These are phyloP conservation scores for Xylaria castorea DNA, from an alignment of 495 filamentous ascomycete genomes.

Conservation along the genomic window DNA sequence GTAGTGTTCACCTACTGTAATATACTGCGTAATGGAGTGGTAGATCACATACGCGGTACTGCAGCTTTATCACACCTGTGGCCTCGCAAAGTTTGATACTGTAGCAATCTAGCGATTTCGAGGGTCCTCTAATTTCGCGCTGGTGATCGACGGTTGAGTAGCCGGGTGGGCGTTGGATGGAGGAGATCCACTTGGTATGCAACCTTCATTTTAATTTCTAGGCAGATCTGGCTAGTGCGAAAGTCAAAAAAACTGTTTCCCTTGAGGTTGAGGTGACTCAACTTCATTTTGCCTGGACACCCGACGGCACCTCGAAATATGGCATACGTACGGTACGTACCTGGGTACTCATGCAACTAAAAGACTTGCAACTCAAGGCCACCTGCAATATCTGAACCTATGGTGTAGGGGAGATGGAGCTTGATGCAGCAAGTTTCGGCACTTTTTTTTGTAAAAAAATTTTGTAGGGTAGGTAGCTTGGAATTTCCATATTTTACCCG, in stretches of 20 bases:
- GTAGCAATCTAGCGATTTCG: slow-evolving; percentile 26
- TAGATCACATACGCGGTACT: slow-evolving; percentile 7
- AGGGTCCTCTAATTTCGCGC: slow-evolving; percentile 26
- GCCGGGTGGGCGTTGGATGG: slow-evolving; percentile 20
- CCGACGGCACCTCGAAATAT: not conserved
- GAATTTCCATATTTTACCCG: slow-evolving; percentile 40
- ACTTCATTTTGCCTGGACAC: not conserved
- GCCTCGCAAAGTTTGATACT: slow-evolving; percentile 2
- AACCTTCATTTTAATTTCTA: slow-evolving; percentile 28
- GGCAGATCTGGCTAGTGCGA: slow-evolving; percentile 19
- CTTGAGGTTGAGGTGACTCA: slow-evolving; percentile 3
- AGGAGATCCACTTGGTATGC: slow-evolving; percentile 20
- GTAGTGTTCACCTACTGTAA: not conserved
- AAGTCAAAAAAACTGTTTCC: slow-evolving; percentile 28
- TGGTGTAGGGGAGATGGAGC: not conserved
- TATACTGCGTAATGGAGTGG: slow-evolving; percentile 1
- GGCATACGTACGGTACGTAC: too few relatives aligned
- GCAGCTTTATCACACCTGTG: slow-evolving; percentile 22
- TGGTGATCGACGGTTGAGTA: slow-evolving; percentile 29
- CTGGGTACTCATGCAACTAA: not conserved
- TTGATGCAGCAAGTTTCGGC: not conserved
- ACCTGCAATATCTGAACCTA: not conserved
- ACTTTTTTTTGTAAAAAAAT: not conserved
- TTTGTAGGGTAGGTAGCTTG: slow-evolving; percentile 26
- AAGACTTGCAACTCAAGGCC: not conserved